Percentiles rank a stretch among this genome's conserved stretches.
Conservation (phyloP, 257 asterid genomes). For the Solanum neorickii region DNA sequence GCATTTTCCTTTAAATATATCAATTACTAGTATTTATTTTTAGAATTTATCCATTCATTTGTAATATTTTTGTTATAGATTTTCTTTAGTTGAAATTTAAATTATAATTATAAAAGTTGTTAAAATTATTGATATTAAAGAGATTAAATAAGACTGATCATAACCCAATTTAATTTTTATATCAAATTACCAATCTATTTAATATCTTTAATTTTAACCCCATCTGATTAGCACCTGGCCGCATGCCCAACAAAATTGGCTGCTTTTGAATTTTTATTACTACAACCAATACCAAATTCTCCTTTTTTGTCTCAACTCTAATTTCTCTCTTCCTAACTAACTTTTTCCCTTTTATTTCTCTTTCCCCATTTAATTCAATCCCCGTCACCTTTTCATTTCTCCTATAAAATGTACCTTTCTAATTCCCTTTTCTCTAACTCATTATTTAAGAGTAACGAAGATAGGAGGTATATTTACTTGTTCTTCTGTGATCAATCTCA, state of each 20-base stretch:
- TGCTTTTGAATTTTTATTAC: neutral
- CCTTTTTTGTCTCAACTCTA: neutral
- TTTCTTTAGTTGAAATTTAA: too few species aligned
- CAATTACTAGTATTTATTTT: too few species aligned
- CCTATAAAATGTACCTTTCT: neutral
- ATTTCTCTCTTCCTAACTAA: neutral
- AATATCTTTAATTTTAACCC: too few species aligned
- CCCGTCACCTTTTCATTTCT: neutral
- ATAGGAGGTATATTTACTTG: too few species aligned
- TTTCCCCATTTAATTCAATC: neutral
- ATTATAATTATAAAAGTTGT: too few species aligned
- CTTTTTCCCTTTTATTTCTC: neutral
- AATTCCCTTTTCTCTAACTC: neutral
- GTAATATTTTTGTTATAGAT: too few species aligned
- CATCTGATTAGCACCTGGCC: fast-evolving
- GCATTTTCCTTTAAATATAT: too few species aligned
- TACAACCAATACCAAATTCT: neutral
- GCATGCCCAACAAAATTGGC: neutral
- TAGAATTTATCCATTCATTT: too few species aligned
- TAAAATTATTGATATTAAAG: too few species aligned
- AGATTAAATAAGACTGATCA: fast-evolving
- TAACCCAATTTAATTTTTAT: too few species aligned
- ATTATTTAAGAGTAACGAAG: too few species aligned
- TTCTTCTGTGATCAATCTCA: neutral
- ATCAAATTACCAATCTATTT: fast-evolving